phyloP scores from a whole-genome alignment of 495 filamentous ascomycete species.

The Cairneyella variabilis region DNA sequence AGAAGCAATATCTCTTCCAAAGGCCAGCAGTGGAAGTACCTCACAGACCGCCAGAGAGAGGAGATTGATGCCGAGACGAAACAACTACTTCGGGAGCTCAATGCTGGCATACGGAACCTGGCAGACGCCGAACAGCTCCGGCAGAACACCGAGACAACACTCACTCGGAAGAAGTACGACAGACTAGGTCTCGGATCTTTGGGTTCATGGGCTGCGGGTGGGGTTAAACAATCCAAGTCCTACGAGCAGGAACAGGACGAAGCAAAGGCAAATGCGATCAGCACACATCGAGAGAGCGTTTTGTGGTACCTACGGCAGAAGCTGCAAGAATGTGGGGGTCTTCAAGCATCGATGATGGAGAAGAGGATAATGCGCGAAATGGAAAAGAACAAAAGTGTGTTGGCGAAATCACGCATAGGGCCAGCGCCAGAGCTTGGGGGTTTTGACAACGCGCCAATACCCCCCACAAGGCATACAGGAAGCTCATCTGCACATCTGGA shows the following conservation, averaged over 20 bases:
- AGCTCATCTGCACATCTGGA: slow-evolving; percentile 24
- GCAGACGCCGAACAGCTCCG: slow-evolving; percentile 79
- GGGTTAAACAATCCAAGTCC: slow-evolving; percentile 33
- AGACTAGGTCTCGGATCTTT: slow-evolving; percentile 49
- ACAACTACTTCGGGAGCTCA: slow-evolving; percentile 75
- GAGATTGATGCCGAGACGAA: slow-evolving; percentile 83
- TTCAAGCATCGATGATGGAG: slow-evolving; percentile 90
- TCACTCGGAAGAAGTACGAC: slow-evolving; percentile 67
- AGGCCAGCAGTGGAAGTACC: slow-evolving; percentile 37
- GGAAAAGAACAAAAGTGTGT: slow-evolving; percentile 83
- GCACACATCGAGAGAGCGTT: slow-evolving; percentile 69
- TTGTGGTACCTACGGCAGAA: slow-evolving; percentile 74
- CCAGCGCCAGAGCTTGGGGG: slow-evolving; percentile 22
- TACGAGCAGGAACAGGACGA: slow-evolving; percentile 69
- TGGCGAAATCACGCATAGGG: slow-evolving; percentile 60
- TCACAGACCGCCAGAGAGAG: slow-evolving; percentile 69
- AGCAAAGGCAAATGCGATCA: slow-evolving; percentile 53
- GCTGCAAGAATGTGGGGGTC: slow-evolving; percentile 68
- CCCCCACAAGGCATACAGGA: slow-evolving; percentile 12
- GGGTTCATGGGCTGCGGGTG: slow-evolving; percentile 71
- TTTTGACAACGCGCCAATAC: slow-evolving; percentile 14
- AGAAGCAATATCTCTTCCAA: slow-evolving; percentile 43
- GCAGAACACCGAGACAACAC: slow-evolving; percentile 60
- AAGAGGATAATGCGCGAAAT: slow-evolving; percentile 74
- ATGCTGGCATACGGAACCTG: slow-evolving; percentile 69